These are phyloP conservation scores for Aquilaria malaccensis DNA, from an alignment of 345 rosid species.

Conservation along the genomic window DNA sequence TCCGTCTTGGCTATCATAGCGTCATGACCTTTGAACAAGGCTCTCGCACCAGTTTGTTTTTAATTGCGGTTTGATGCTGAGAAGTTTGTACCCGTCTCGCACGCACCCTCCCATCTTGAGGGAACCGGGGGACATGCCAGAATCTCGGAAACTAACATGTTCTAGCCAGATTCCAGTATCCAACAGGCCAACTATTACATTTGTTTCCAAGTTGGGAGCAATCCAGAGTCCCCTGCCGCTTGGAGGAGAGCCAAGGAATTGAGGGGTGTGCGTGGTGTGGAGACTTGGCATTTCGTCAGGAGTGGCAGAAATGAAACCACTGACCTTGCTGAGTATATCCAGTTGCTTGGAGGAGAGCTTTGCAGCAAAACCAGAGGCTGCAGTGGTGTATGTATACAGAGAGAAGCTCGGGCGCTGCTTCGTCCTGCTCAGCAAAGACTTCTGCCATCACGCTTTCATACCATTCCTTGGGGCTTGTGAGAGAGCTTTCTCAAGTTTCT, in stretches of 20 bases:
- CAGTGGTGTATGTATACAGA: conserved; percentile 29
- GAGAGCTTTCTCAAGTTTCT: conserved; percentile 7
- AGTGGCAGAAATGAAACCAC: conserved; percentile 41
- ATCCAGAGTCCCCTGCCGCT: conserved; percentile 40
- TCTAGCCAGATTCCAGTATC: conserved; percentile 68
- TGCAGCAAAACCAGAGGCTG: conserved; percentile 44
- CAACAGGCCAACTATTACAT: conserved; percentile 46
- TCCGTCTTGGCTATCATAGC: conserved; percentile 25
- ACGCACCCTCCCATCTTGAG: conserved; percentile 42
- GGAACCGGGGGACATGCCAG: conserved; percentile 35
- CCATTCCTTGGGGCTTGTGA: conserved; percentile 24
- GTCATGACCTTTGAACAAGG: conserved; percentile 48
- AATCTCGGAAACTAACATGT: conserved; percentile 41
- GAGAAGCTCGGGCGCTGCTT: conserved; percentile 27
- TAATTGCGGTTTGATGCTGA: conserved; percentile 36
- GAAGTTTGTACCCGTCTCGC: conserved; percentile 45
- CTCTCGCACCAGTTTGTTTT: conserved; percentile 55
- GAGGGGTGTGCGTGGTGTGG: conserved; percentile 51
- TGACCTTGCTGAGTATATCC: conserved; percentile 19
- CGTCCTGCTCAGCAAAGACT: conserved; percentile 14
- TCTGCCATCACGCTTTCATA: conserved; percentile 25
- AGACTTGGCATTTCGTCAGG: conserved; percentile 43
- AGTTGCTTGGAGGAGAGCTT: conserved; percentile 41
- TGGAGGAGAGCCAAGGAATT: conserved; percentile 40
- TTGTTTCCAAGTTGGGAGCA: conserved; percentile 20